phyloP scores from a whole-genome alignment of 768 basidiomycete genomes.

The Agrocybe pediades region DNA sequence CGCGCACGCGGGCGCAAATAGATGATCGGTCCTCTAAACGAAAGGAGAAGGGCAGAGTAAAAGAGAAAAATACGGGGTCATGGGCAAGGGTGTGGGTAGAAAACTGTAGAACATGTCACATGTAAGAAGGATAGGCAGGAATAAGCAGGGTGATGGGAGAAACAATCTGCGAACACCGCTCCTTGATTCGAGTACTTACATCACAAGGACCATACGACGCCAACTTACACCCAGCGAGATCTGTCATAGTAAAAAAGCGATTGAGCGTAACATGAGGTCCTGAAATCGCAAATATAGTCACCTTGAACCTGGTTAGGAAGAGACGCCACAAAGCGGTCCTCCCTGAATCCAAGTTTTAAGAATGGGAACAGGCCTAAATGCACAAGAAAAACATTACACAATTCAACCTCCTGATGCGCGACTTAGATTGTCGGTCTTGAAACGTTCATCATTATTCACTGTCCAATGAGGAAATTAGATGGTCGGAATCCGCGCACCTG shows the following conservation, averaged over 20 bases:
- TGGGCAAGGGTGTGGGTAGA: background rate
- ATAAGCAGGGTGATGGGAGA: background rate
- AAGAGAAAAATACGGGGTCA: too few relatives aligned
- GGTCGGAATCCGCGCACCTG: too few relatives aligned
- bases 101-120: background rate
- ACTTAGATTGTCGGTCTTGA: background rate
- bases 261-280: background rate
- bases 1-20: too few relatives aligned
- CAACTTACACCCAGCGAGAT: background rate
- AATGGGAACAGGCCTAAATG: conserved; percentile 5
- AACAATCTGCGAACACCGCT: background rate
- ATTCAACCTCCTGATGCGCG: conserved; percentile 16
- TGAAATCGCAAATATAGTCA: conserved; percentile 10
- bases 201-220: background rate
- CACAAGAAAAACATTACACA: conserved; percentile 16
- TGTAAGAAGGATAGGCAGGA: background rate
- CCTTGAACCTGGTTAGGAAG: conserved; percentile 11
- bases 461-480: too few relatives aligned
- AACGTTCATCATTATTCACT: too few relatives aligned
- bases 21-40: background rate
- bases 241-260: conserved; percentile 8
- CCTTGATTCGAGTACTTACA: background rate
- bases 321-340: conserved; percentile 6
- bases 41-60: background rate
- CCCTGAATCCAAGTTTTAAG: conserved; percentile 18